phyloP scores from a whole-genome alignment of 2,329 filamentous ascomycete genomes.

The Xylaria sp. region DNA sequence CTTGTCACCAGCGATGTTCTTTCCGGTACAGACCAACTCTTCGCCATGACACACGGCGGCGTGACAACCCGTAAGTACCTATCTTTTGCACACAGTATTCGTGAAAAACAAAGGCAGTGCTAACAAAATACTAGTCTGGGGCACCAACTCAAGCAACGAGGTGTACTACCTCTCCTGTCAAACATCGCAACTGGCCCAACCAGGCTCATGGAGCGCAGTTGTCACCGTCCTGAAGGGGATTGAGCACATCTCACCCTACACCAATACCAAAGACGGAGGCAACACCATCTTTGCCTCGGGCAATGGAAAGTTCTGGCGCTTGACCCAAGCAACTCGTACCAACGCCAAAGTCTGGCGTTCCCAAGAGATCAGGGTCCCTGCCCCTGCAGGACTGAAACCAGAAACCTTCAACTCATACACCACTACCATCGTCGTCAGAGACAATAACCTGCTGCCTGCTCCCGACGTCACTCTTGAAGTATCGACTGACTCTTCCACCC shows the following conservation, averaged over 20 bases:
- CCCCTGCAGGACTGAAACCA: not conserved
- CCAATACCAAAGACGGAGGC: slow-evolving; percentile 4
- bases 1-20: not conserved
- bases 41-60: not conserved
- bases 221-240: not conserved
- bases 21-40: not conserved
- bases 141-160: slow-evolving; percentile 3
- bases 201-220: not conserved
- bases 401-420: slow-evolving; percentile 2
- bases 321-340: slow-evolving; percentile 2
- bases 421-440: not conserved
- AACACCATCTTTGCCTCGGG: slow-evolving; percentile 6
- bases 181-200: not conserved
- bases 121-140: slow-evolving; percentile 1
- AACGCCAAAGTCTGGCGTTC: slow-evolving; percentile 4
- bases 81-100: not conserved
- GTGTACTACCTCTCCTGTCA: slow-evolving; percentile 3
- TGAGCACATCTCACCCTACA: slow-evolving; percentile 4
- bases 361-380: not conserved
- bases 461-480: not conserved
- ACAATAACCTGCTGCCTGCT: not conserved
- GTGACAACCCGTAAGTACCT: not conserved
- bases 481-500: not conserved
- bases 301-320: not conserved
- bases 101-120: not conserved